Evolutionary conservation across 2,329 filamentous ascomycete species (phyloP).

Genomic region (Aspergillus proliferans): DNA sequence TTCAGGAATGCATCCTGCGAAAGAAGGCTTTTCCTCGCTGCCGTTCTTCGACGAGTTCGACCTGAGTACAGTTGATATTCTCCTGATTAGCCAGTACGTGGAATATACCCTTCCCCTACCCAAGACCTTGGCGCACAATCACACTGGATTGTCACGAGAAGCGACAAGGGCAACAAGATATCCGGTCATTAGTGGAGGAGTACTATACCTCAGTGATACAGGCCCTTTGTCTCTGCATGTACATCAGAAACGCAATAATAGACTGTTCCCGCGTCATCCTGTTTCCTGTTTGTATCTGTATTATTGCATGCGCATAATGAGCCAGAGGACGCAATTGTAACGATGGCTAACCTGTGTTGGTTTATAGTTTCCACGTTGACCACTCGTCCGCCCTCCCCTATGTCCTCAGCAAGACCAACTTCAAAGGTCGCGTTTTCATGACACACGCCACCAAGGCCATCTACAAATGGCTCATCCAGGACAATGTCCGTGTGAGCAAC

Average conservation of each 20-base stretch:
- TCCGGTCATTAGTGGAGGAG: constrained; percentile 4
- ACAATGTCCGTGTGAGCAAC: constrained; percentile 84
- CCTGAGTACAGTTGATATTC: constrained; percentile 90
- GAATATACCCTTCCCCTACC: constrained; percentile 14
- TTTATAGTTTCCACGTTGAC: constrained; percentile 84
- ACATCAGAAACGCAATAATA: constrained; percentile 32
- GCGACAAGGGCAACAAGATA: constrained; percentile 3
- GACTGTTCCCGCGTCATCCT: constrained; percentile 5
- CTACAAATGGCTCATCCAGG: constrained; percentile 98
- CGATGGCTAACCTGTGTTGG: constrained; percentile 21
- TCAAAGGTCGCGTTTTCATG: constrained; percentile 95
- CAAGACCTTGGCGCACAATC: constrained; percentile 3
- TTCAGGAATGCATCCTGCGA: constrained; percentile 92
- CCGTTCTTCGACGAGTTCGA: constrained; percentile 99
- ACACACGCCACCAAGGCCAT: constrained; percentile 98
- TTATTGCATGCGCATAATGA: neutral
- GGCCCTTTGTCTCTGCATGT: constrained; percentile 20
- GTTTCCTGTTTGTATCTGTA: constrained; percentile 1
- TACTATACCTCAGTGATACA: constrained; percentile 5
- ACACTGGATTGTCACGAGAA: constrained; percentile 1
- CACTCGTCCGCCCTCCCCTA: constrained; percentile 98
- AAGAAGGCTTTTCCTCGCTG: constrained; percentile 85
- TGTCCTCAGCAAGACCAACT: constrained; percentile 95
- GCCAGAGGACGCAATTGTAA: neutral
- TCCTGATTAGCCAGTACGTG: constrained; percentile 98